Percentiles rank a stretch among this genome's conserved stretches.
phyloP scores from a whole-genome alignment of 768 basidiomycete species.

The Lyophyllum decastes region DNA sequence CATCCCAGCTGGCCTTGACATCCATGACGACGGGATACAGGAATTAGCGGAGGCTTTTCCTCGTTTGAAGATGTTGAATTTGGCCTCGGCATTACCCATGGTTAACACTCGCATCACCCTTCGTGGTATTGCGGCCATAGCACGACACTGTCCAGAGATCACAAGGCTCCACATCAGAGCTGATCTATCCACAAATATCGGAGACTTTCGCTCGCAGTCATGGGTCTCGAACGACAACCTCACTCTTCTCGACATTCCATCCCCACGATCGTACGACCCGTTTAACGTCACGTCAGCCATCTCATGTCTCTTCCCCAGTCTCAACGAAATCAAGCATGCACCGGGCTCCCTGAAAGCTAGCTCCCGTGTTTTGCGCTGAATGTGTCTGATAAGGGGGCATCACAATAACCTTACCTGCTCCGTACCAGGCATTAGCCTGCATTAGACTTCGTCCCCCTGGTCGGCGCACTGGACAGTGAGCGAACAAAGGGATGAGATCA shows the following conservation, averaged over 20 bases:
- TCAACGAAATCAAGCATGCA: not conserved
- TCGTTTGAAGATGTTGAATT: not conserved
- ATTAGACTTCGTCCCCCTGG: too few relatives aligned
- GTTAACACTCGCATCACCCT: not conserved
- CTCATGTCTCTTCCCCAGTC: not conserved
- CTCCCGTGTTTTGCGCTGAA: not conserved
- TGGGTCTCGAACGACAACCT: not conserved
- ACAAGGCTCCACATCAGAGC: not conserved
- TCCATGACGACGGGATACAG: not conserved
- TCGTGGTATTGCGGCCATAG: not conserved
- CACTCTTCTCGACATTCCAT: not conserved
- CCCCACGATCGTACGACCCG: not conserved
- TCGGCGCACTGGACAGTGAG: too few relatives aligned
- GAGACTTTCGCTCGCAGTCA: not conserved
- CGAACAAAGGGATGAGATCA: too few relatives aligned
- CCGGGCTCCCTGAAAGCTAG: not conserved
- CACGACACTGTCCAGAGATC: not conserved
- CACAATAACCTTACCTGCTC: too few relatives aligned
- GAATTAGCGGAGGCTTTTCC: not conserved
- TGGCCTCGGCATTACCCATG: not conserved
- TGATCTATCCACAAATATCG: not conserved
- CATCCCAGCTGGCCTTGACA: not conserved
- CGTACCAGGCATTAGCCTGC: too few relatives aligned
- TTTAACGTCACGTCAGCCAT: not conserved
- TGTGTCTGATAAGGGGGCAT: not conserved